A percentile compares a stretch with the other conserved stretches of the same genome.
These are phyloP conservation scores for Linum lewisii DNA, from an alignment of 345 rosid genomes.

Conservation along the genomic window DNA sequence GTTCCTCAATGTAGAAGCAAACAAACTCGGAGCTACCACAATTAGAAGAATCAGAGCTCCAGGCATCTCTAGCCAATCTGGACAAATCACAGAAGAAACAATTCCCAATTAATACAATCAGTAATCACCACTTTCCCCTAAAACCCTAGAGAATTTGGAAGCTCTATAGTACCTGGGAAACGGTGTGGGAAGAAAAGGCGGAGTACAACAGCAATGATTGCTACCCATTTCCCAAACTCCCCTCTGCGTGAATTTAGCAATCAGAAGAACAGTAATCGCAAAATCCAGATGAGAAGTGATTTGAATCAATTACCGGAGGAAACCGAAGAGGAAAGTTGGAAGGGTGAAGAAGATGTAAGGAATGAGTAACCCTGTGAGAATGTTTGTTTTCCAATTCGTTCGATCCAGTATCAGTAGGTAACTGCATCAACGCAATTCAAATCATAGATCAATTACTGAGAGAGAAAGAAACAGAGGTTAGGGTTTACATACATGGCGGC, in stretches of 20 bases:
- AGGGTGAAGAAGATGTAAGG: slow-evolving; percentile 22
- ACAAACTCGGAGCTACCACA: slow-evolving; percentile 2
- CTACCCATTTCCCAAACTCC: slow-evolving; percentile 3
- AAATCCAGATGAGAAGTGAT: no score
- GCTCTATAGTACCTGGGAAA: not conserved
- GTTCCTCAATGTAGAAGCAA: slow-evolving; percentile 28
- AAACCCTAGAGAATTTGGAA: not conserved
- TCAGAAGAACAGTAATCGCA: not conserved
- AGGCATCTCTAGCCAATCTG: slow-evolving; percentile 6
- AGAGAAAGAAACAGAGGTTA: not conserved
- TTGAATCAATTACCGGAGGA: not conserved
- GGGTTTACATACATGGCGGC: not conserved
- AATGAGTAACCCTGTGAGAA: slow-evolving; percentile 66
- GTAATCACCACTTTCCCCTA: not conserved
- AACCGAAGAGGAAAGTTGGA: not conserved
- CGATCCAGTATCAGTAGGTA: not conserved
- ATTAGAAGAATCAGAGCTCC: not conserved
- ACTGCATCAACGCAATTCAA: not conserved
- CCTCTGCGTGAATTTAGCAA: not conserved
- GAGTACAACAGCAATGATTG: slow-evolving; percentile 1
- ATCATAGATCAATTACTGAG: not conserved
- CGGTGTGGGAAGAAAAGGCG: not conserved
- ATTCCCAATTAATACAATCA: not conserved
- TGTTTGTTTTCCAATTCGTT: slow-evolving; percentile 21
- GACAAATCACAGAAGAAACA: not conserved